These are phyloP conservation scores for Orbilia quercus DNA, from an alignment of 2,329 filamentous ascomycete genomes.

Conservation along the genomic window DNA sequence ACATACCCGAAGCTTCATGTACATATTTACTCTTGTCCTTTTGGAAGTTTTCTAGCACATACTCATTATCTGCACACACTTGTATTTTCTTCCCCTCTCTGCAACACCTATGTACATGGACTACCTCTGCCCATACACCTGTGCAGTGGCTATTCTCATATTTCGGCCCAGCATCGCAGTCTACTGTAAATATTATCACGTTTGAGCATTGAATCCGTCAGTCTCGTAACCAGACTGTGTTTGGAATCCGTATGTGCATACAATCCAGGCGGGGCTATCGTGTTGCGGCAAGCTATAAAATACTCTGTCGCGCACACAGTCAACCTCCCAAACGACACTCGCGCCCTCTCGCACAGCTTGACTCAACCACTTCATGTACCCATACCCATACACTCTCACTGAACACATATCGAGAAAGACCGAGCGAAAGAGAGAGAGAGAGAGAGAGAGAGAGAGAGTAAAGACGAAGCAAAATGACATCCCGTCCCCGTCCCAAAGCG, in stretches of 20 bases:
- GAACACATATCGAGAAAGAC: no score
- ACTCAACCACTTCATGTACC: no score
- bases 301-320: no score
- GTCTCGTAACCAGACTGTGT: no score
- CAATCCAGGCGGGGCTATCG: no score
- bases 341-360: no score
- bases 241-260: no score
- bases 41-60: not conserved
- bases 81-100: conserved; percentile 15
- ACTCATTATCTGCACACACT: not conserved
- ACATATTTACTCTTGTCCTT: not conserved
- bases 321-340: not conserved
- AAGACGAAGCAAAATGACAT: conserved; percentile 9
- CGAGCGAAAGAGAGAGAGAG: no score
- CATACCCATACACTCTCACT: no score
- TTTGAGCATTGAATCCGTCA: not conserved
- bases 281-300: no score
- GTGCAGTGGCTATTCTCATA: no score
- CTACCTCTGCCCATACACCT: conserved; percentile 34
- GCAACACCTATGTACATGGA: conserved; percentile 52
- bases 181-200: not conserved
- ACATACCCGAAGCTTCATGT: no score
- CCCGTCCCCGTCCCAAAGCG: conserved; percentile 42
- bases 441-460: not conserved
- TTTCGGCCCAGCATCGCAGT: not conserved